A percentile compares a stretch with the other conserved stretches of the same genome.
Conservation (phyloP, 2,329 filamentous ascomycete species). For the Rutstroemia sp. region DNA sequence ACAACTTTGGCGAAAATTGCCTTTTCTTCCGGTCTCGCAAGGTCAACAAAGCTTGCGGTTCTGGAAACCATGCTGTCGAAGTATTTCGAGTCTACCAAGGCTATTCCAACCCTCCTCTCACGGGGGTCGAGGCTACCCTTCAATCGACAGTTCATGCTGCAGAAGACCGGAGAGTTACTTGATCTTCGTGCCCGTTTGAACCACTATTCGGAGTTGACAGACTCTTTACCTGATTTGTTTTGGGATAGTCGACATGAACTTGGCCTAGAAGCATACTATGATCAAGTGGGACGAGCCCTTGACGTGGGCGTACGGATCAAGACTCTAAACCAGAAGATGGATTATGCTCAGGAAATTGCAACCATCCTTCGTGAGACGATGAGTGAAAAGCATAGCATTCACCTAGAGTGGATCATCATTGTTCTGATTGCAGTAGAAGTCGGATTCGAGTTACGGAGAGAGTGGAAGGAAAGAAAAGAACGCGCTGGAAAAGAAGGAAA, state of each 20-base stretch:
- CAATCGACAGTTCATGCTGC: conserved; percentile 71
- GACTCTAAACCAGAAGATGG: conserved; percentile 92
- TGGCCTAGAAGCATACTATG: conserved; percentile 89
- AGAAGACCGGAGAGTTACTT: conserved; percentile 88
- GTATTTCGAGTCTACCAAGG: conserved; percentile 81
- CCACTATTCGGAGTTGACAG: conserved; percentile 92
- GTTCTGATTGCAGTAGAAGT: conserved; percentile 89
- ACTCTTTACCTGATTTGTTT: conserved; percentile 90
- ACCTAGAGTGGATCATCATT: conserved; percentile 95
- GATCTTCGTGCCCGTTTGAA: conserved; percentile 88
- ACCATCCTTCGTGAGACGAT: conserved; percentile 79
- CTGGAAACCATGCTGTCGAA: conserved; percentile 74
- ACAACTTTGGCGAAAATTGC: conserved; percentile 86
- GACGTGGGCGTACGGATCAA: conserved; percentile 90
- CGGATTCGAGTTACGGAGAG: conserved; percentile 69
- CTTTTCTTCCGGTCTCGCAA: conserved; percentile 87
- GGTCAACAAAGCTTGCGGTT: conserved; percentile 89
- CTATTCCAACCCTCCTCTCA: conserved; percentile 73
- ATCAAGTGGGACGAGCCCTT: conserved; percentile 81
- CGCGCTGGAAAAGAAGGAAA: neutral
- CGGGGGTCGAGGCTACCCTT: conserved; percentile 56
- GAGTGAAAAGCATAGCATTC: conserved; percentile 81
- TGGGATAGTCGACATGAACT: conserved; percentile 90
- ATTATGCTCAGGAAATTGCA: conserved; percentile 94
- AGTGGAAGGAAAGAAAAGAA: conserved; percentile 25